A percentile compares a stretch with the other conserved stretches of the same genome.
phyloP scores from a whole-genome alignment of 2,329 filamentous ascomycete genomes.

The Chrysoporthe cubensis region DNA sequence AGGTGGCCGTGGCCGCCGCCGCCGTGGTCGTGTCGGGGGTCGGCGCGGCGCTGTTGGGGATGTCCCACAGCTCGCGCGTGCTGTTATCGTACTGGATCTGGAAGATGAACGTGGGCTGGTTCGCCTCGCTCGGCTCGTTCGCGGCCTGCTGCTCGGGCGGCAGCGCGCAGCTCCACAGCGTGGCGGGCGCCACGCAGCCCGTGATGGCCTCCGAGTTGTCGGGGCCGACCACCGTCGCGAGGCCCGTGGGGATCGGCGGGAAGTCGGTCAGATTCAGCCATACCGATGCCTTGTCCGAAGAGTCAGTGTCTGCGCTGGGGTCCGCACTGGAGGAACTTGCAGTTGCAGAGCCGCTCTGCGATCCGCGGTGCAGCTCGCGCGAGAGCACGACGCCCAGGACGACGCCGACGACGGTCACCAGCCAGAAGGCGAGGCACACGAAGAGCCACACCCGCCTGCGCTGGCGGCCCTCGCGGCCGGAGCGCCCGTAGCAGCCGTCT shows the following conservation, averaged over 20 bases:
- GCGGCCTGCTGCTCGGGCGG: conserved; percentile 76
- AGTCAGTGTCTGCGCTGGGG: conserved; percentile 16
- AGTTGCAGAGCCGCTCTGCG: conserved; percentile 30
- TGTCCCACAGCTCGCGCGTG: conserved; percentile 55
- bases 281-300: conserved; percentile 36
- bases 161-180: conserved; percentile 84
- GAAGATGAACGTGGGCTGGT: conserved; percentile 79
- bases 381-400: conserved; percentile 53
- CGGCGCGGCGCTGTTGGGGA: conserved; percentile 42
- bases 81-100: conserved; percentile 75
- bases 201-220: conserved; percentile 66
- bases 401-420: conserved; percentile 59
- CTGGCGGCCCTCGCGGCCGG: conserved; percentile 66
- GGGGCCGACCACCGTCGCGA: conserved; percentile 77
- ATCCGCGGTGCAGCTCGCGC: conserved; percentile 1
- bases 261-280: conserved; percentile 89
- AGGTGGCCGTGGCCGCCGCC: conserved; percentile 11
- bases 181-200: conserved; percentile 72
- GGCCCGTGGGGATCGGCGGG: conserved; percentile 83
- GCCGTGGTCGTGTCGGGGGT: conserved; percentile 25
- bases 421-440: conserved; percentile 55
- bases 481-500: conserved; percentile 67
- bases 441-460: conserved; percentile 63
- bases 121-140: conserved; percentile 64
- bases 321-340: conserved; percentile 9